Evolutionary conservation across 805 yeast species (phyloP).

Genomic region (Sporopachydermia quercuum): DNA sequence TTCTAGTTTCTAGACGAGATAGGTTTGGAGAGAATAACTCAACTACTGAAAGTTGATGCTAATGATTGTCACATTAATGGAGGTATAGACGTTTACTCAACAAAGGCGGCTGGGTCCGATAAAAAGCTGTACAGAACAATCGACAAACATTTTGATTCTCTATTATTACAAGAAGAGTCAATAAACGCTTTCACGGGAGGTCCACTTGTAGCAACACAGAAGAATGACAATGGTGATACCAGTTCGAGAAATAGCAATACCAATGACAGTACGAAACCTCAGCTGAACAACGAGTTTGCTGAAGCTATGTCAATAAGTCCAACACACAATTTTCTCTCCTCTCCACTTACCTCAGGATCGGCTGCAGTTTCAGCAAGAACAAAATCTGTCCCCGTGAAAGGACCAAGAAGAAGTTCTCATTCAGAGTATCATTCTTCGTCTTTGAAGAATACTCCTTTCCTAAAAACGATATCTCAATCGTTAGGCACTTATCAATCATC

Average conservation of each 20-base stretch:
- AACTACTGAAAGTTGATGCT: slow-evolving; percentile 66
- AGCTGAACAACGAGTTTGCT: slow-evolving; percentile 1
- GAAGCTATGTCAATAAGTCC: background rate
- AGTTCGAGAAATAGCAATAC: slow-evolving; percentile 10
- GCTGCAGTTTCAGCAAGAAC: slow-evolving; percentile 7
- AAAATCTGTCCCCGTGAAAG: slow-evolving; percentile 13
- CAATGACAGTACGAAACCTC: slow-evolving; percentile 2
- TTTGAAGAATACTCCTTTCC: slow-evolving; percentile 3
- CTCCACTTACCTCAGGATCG: slow-evolving; percentile 12
- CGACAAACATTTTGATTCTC: slow-evolving; percentile 58
- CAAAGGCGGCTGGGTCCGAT: slow-evolving; percentile 86
- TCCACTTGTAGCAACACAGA: too few species aligned
- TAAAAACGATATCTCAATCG: slow-evolving; percentile 8
- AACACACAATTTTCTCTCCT: slow-evolving; percentile 5
- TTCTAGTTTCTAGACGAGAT: slow-evolving; percentile 77
- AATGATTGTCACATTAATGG: slow-evolving; percentile 68
- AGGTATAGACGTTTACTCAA: slow-evolving; percentile 85
- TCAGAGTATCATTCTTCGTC: background rate
- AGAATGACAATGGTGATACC: too few species aligned
- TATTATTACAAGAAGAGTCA: slow-evolving; percentile 13
- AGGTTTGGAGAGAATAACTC: slow-evolving; percentile 83
- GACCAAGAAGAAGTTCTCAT: slow-evolving; percentile 8
- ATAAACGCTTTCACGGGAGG: background rate
- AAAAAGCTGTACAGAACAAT: slow-evolving; percentile 77
- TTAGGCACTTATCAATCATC: slow-evolving; percentile 13